phyloP scores from a whole-genome alignment of 1,284 basidiomycete genomes.

The Wolfiporia cocos region DNA sequence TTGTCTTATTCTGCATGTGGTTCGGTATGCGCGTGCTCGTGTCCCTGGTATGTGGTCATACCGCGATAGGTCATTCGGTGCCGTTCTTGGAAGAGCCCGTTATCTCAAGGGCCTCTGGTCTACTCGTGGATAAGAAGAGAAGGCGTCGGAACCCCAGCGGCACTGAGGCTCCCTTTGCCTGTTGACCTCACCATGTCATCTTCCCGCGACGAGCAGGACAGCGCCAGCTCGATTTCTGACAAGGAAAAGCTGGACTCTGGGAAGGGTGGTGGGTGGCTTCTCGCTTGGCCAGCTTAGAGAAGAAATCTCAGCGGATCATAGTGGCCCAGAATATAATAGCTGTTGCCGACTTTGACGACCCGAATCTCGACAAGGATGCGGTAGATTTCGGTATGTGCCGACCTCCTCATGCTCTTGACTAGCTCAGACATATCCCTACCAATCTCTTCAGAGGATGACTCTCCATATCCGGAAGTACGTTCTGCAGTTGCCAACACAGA shows the following conservation, averaged over 20 bases:
- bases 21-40: no score
- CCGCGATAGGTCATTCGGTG: neutral
- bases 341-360: conserved; percentile 50
- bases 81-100: neutral
- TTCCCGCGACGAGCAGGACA: conserved; percentile 13
- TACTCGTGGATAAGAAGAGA: conserved; percentile 2
- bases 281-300: neutral
- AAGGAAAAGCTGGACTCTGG: conserved; percentile 52
- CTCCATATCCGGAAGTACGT: conserved; percentile 59
- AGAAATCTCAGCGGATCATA: conserved; percentile 2
- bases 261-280: conserved; percentile 12
- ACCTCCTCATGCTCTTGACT: neutral
- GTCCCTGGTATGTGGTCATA: neutral
- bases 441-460: conserved; percentile 35
- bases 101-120: neutral
- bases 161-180: conserved; percentile 11
- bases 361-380: conserved; percentile 30
- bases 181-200: conserved; percentile 17
- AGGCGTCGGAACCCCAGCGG: neutral
- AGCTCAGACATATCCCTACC: neutral
- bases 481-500: conserved; percentile 62
- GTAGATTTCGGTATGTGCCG: conserved; percentile 17
- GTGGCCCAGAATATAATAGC: conserved; percentile 12
- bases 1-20: no score
- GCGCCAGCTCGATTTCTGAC: conserved; percentile 28